Evolutionary conservation across 345 rosid genomes (phyloP).

Genomic region (Eucalyptus marginata): DNA sequence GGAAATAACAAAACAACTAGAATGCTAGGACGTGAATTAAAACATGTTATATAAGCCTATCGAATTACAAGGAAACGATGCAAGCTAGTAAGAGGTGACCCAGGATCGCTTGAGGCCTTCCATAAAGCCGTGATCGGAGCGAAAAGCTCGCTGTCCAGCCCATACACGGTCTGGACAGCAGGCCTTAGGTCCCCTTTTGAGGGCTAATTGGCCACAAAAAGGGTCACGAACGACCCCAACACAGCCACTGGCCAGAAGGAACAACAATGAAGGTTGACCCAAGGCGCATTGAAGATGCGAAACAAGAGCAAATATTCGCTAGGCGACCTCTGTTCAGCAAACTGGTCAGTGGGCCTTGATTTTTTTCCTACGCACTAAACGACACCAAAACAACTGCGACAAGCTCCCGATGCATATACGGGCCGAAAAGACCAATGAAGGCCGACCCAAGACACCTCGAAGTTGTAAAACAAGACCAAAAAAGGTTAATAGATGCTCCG

Average conservation of each 20-base stretch:
- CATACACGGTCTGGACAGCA: not conserved
- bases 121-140: not conserved
- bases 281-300: not conserved
- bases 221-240: not conserved
- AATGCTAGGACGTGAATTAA: not conserved
- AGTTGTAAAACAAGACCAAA: not conserved
- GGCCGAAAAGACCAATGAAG: not conserved
- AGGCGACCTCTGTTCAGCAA: not conserved
- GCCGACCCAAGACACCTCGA: not conserved
- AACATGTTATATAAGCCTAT: not conserved
- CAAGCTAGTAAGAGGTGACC: not conserved
- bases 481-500: too few relatives aligned
- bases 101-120: not conserved
- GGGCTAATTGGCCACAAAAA: not conserved
- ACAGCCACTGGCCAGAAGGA: not conserved
- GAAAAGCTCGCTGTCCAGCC: not conserved
- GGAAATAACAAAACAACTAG: not conserved
- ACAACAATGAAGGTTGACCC: not conserved
- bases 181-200: not conserved
- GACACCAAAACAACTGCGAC: not conserved
- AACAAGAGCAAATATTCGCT: not conserved
- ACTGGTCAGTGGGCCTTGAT: not conserved
- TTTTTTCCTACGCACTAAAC: not conserved
- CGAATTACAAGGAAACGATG: not conserved
- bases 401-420: rapidly evolving